A percentile compares a stretch with the other conserved stretches of the same genome.
These are phyloP conservation scores for Pleurotus tuoliensis DNA, from an alignment of 768 basidiomycete genomes.

Conservation along the genomic window DNA sequence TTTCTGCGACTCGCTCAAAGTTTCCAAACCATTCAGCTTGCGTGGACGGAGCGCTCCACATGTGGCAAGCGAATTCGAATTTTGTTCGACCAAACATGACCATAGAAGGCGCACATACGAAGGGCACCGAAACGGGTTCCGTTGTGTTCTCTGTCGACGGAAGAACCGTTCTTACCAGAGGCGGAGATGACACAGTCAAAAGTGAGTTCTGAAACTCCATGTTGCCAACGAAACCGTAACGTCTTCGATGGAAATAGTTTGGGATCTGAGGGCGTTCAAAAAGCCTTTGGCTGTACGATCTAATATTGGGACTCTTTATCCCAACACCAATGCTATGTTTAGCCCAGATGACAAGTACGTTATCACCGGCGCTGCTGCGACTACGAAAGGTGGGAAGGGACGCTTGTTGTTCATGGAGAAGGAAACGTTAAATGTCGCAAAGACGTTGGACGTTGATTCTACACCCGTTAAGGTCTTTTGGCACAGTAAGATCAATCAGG, in stretches of 20 bases:
- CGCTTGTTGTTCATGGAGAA: constrained; percentile 71
- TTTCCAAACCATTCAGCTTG: constrained; percentile 51
- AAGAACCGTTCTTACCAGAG: constrained; percentile 78
- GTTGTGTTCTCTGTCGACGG: constrained; percentile 89
- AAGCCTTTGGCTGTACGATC: constrained; percentile 74
- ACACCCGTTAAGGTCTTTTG: constrained; percentile 89
- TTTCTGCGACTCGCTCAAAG: constrained; percentile 6
- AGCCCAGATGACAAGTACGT: constrained; percentile 92
- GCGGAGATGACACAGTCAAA: constrained; percentile 95
- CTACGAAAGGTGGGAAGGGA: constrained; percentile 64
- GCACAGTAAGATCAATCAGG: constrained; percentile 99
- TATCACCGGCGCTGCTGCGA: constrained; percentile 76
- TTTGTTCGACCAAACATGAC: constrained; percentile 88
- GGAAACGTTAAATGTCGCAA: constrained; percentile 64
- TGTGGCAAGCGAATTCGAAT: constrained; percentile 92
- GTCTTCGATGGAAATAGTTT: constrained; percentile 52
- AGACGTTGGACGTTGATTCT: constrained; percentile 63
- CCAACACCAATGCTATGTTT: constrained; percentile 90
- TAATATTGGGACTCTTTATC: constrained; percentile 74
- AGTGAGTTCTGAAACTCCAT: constrained; percentile 51
- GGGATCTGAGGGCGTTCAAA: constrained; percentile 91
- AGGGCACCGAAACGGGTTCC: constrained; percentile 83
- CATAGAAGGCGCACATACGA: constrained; percentile 83
- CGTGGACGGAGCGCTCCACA: constrained; percentile 86
- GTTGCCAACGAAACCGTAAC: background rate